Percentiles rank a stretch among this genome's conserved stretches.
Conservation (phyloP, 2,329 filamentous ascomycete species). For the Furcasterigmium sp. region DNA sequence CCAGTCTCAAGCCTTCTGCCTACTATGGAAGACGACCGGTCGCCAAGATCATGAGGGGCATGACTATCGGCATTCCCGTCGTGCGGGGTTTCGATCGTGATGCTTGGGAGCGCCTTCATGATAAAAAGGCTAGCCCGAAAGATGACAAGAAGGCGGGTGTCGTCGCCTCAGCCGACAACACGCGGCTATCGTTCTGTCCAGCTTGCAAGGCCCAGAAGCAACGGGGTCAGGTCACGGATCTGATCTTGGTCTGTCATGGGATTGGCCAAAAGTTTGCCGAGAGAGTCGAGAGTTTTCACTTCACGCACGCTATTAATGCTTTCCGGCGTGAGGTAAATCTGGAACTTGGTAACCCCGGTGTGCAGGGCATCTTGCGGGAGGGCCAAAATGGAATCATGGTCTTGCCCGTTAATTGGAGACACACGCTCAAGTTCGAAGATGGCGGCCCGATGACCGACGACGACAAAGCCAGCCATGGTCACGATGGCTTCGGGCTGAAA, state of each 20-base stretch:
- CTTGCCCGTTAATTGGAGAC: conserved; percentile 89
- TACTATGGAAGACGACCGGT: conserved; percentile 81
- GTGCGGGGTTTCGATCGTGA: conserved; percentile 80
- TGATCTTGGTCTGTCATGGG: conserved; percentile 88
- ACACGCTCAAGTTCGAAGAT: conserved; percentile 82
- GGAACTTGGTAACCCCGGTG: conserved; percentile 67
- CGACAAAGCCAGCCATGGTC: conserved; percentile 45
- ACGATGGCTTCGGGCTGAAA: conserved; percentile 61
- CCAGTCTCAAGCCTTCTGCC: conserved; percentile 75
- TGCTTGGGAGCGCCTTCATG: conserved; percentile 69
- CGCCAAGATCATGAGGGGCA: conserved; percentile 76
- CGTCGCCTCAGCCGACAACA: conserved; percentile 9
- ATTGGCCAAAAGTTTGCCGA: conserved; percentile 97
- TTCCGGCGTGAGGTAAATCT: conserved; percentile 83
- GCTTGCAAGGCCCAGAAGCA: conserved; percentile 61
- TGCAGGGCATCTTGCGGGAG: conserved; percentile 70
- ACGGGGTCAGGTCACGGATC: conserved; percentile 70
- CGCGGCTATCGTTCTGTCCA: conserved; percentile 32
- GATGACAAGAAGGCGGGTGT: not conserved
- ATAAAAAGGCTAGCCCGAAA: conserved; percentile 27
- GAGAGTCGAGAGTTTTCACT: conserved; percentile 91
- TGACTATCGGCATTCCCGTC: conserved; percentile 80
- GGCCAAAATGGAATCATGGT: conserved; percentile 91
- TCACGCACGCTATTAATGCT: conserved; percentile 90
- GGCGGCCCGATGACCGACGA: conserved; percentile 56